Conservation (phyloP, 148 eudicot genomes). For the Dianthus caryophyllus region DNA sequence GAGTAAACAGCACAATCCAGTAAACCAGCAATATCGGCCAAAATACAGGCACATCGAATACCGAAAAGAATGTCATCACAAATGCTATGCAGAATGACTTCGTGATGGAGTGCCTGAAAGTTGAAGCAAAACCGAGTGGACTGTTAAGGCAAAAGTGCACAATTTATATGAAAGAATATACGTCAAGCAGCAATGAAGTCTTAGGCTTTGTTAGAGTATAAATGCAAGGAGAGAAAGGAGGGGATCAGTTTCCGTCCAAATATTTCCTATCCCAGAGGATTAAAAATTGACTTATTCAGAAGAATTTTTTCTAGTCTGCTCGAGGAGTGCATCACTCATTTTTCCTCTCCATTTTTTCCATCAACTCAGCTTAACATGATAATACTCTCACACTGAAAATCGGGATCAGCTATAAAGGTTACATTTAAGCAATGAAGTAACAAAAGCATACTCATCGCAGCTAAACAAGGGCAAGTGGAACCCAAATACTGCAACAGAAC, state of each 20-base stretch:
- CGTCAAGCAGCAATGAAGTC: neutral
- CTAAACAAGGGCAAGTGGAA: neutral
- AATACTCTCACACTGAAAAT: neutral
- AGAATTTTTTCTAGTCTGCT: no score
- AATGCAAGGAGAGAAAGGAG: neutral
- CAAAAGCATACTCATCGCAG: neutral
- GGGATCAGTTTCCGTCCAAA: neutral
- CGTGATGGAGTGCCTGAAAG: conserved; percentile 63
- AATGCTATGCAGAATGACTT: conserved; percentile 57
- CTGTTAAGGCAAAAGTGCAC: conserved; percentile 4
- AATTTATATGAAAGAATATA: neutral
- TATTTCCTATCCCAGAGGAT: neutral
- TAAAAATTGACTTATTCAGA: no score
- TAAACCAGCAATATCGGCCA: conserved; percentile 64
- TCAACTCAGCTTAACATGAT: neutral
- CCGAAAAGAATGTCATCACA: conserved; percentile 52
- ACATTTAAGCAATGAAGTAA: neutral
- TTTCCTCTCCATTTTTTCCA: no score
- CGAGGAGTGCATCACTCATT: neutral
- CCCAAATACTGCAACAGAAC: neutral
- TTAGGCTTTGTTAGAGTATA: neutral
- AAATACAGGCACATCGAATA: conserved; percentile 58
- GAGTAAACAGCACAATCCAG: conserved; percentile 66
- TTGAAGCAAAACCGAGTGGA: neutral
- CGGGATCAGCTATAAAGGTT: neutral